phyloP scores from a whole-genome alignment of 1,284 basidiomycete genomes.

The Malassezia dermatis region DNA sequence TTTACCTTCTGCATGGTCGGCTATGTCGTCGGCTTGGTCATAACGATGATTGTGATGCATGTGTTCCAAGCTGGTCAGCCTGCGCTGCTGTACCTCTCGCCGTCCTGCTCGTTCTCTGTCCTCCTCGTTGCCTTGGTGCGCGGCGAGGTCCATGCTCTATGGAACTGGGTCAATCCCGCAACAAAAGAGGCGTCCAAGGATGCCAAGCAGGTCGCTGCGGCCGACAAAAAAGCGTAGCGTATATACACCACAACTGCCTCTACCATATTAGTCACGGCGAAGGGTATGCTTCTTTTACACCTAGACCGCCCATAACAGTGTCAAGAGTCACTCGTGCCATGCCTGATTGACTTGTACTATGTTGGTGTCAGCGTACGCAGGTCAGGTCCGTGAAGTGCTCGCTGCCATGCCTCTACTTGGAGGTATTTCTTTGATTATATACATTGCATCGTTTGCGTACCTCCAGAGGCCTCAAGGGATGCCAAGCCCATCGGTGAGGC shows the following conservation, averaged over 20 bases:
- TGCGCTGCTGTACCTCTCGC: slow-evolving; percentile 72
- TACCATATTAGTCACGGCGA: too few relatives aligned
- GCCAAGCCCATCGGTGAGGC: background rate
- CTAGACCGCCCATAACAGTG: too few relatives aligned
- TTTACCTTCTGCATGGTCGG: slow-evolving; percentile 63
- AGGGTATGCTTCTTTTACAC: background rate
- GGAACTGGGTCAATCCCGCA: slow-evolving; percentile 28
- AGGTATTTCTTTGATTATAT: too few relatives aligned
- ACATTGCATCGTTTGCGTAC: too few relatives aligned
- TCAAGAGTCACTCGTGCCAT: too few relatives aligned
- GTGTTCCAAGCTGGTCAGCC: slow-evolving; percentile 70
- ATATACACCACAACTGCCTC: background rate
- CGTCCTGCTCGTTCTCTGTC: slow-evolving; percentile 53
- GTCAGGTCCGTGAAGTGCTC: too few relatives aligned
- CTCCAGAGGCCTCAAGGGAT: background rate
- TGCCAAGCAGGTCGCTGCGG: background rate
- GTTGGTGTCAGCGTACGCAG: too few relatives aligned
- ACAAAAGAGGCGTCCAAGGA: background rate
- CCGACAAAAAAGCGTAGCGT: background rate
- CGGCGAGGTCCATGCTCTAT: slow-evolving; percentile 47
- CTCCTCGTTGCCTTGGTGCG: slow-evolving; percentile 42
- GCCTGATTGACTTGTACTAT: too few relatives aligned
- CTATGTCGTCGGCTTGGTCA: slow-evolving; percentile 67
- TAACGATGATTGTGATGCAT: slow-evolving; percentile 84
- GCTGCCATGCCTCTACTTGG: too few relatives aligned